Base-by-base conservation (phyloP, 1,284 basidiomycete species). In the Singerocomus inundabilis region DNA sequence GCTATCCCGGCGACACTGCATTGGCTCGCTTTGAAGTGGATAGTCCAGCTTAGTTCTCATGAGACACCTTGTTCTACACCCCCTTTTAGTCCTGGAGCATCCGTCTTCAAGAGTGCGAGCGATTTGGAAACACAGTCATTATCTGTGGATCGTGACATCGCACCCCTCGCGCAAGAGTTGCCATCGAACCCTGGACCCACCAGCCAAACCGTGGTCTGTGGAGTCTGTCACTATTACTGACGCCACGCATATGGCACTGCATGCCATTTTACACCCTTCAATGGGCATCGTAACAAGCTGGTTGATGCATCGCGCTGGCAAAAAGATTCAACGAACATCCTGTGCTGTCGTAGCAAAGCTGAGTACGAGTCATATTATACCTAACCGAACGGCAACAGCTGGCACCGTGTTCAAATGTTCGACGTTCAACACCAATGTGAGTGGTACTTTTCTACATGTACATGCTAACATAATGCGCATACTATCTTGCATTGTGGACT, bases 1-100 rank as follows among this genome's bases (percentile, higher is more conserved):
- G 82, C 82, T 82, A 82, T 70, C 56, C 58, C 56, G 58, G 56
- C 56, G 30, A 46, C 29, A n/a, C n/a, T n/a, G n/a, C n/a, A n/a
- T n/a, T n/a, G n/a, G n/a, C n/a, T n/a, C 11, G 18, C 26, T 26
- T 43, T 29, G 24, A 34, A n/a, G n/a, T n/a, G n/a, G n/a, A n/a
- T n/a, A n/a, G n/a, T n/a, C n/a, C n/a, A n/a, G n/a, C n/a, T n/a
- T n/a, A n/a, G n/a, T n/a, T n/a, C n/a, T n/a, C n/a, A n/a, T n/a
- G n/a, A n/a, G n/a, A n/a, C n/a, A n/a, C n/a, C n/a, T n/a, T n/a
- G n/a, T n/a, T n/a, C n/a, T n/a, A n/a, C n/a, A n/a, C n/a, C n/a
- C n/a, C n/a, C n/a, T n/a, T n/a, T n/a, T n/a, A n/a, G n/a, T n/a
- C 18, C 16, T 8, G 13, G 18, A 40, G 40, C 32, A 25, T 13